Base-by-base conservation (phyloP, 345 rosid genomes). In the Salix udensis region DNA sequence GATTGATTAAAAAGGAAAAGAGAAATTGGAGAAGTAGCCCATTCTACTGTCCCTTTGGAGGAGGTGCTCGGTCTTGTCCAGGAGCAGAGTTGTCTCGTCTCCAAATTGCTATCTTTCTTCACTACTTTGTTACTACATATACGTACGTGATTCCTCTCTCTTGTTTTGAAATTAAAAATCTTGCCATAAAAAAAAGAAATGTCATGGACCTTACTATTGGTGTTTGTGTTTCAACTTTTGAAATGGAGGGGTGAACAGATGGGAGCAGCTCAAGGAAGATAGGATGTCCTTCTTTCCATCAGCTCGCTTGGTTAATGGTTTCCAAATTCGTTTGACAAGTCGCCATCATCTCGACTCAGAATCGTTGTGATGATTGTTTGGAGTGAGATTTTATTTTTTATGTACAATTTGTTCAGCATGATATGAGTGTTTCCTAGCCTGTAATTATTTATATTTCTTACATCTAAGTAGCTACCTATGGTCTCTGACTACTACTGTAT, bases 31-130 rank as follows among this genome's bases (percentile, higher is more conserved):
- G 97, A 83, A 89, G 80, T 11, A 89, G 98, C 77, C 85, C 85
- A 10, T 85, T 70, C 60, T 94, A 80, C 34, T 77, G 86, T 28
- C 97, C 97, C 2, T 94, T 94, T 24, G 98, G 97, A 34, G 98
- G 97, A 73, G 98, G 98, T 60, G 88, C 93, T 70, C 82, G 98
- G 64, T 89, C 88, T 64, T 94, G 98, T 84, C 97, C 98, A 0
- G 98, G 97, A 31, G 94, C 98, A 18, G 96, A 94, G 78, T 80
- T 94, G 60, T 95, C 98, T 78, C 91, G 96, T 48, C 97, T 94
- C 75, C 98, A 92, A 48, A 94, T 92, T 67, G 86, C 98, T 23
- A 85, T 92, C 65, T 94, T 92, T 85, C 91, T 94, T 24, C 97
- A 87, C 80, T 88, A 85, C 78, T 88, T 92, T 69, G 74, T 87